phyloP scores from a whole-genome alignment of 768 basidiomycete species.

The Lentinula aciculospora region DNA sequence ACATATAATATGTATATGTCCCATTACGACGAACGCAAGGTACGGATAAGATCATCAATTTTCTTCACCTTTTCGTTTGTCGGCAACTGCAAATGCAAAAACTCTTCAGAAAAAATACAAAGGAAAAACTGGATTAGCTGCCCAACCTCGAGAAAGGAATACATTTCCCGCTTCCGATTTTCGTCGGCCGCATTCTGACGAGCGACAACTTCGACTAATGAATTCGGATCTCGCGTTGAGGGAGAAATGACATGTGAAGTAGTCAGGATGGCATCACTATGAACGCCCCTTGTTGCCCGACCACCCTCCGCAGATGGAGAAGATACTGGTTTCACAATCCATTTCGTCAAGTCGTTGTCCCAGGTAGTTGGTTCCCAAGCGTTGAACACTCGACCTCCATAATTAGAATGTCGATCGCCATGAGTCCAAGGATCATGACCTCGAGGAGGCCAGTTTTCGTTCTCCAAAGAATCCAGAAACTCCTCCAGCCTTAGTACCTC shows the following conservation, averaged over 20 bases:
- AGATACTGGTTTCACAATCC: background rate
- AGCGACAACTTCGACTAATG: constrained; percentile 41
- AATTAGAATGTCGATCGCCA: background rate
- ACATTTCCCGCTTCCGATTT: constrained; percentile 38
- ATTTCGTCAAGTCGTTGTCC: background rate
- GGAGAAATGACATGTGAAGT: background rate
- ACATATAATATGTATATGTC: background rate
- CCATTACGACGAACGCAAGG: constrained; percentile 10
- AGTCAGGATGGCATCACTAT: background rate
- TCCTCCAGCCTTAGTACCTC: constrained; percentile 36
- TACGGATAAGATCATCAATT: constrained; percentile 42
- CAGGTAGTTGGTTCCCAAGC: background rate
- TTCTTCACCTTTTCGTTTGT: constrained; percentile 47
- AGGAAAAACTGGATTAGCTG: background rate
- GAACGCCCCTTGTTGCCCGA: background rate
- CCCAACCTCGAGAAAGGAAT: constrained; percentile 45
- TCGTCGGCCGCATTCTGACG: constrained; percentile 29
- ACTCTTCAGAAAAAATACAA: background rate
- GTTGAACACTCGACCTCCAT: background rate
- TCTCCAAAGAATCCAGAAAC: constrained; percentile 38
- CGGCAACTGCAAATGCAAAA: constrained; percentile 35
- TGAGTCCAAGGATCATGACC: background rate
- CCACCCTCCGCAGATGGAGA: background rate
- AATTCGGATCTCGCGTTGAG: constrained; percentile 16
- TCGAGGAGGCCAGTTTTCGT: constrained; percentile 18